Base-by-base conservation (phyloP, 2,329 filamentous ascomycete genomes). In the Aspergillus tanneri region DNA sequence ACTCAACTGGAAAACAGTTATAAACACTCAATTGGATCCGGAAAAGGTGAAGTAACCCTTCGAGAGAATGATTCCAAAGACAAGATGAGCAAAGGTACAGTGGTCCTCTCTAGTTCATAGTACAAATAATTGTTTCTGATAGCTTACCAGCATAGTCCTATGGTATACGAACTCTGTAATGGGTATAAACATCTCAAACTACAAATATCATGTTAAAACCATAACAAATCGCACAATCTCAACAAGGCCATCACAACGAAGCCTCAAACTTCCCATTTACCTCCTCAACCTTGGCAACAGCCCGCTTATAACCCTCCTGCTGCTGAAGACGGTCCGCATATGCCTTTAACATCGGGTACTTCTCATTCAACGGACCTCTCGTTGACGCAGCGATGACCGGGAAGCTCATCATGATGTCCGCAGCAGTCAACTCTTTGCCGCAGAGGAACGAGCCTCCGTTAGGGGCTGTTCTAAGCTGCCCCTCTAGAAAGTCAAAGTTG, bases 371-470 rank as follows among this genome's bases (percentile, higher is more conserved):
- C 21, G 74, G 50, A 5, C 71, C 46, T 2, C 67, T 62, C 4
- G 56, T 53, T n/a, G 50, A 61, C 14, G 67, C 68, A 25, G 71
- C 71, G 41, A 72, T 68, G 2, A 77, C 47, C 0, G 73, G 72
- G 50, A 75, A 76, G 45, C 72, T 73, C 60, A 77, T 66, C 58
- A 77, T 58, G 21, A 77, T 75, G 50, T 77, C 75, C 2, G 73
- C 73, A 1, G 69, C 73, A 0, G 69, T 73, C 44, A 77, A 50
- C 9, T 71, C 59, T 23, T 63, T 62, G 5, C 75, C 74, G 47
- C 75, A 77, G 5, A 77, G 58, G 47, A 62, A 76, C 1, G 61
- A 55, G 1, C 66, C 66, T 18, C 65, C 63, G 0, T 59, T 65
- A 0, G 74, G 74, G 0, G 72, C 67, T 9, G 72, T 68, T 40